Base-by-base conservation (phyloP, 495 filamentous ascomycete species). In the Tirmania nivea region DNA sequence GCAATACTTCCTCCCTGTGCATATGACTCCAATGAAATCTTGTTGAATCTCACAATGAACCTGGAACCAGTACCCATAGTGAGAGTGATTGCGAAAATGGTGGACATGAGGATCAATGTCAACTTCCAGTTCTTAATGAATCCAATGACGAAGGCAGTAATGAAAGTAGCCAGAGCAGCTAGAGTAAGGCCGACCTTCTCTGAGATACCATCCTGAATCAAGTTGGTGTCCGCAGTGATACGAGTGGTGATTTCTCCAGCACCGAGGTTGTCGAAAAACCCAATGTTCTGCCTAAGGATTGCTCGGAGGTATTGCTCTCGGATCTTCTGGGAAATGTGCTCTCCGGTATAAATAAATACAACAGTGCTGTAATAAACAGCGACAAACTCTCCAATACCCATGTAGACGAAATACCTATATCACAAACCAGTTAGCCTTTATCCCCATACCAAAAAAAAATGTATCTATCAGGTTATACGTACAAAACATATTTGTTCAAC, bases 331-430 rank as follows among this genome's bases (percentile, higher is more conserved):
- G 82, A 80, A 61, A 89, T 75, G 59, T 92, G 82, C 65, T 96
- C 90, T 54, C 89, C 90, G 0, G 83, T 84, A 63, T 95, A 94
- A 60, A 94, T 92, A 69, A 90, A 95, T 4, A 83, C 84, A 20
- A 89, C 79, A 1, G 86, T 94, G 19, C 78, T 74, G 53, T 88
- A 67, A 62, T 94, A 95, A 49, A 86, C 72, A 0, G 78, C 80
- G 31, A 84, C 67, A 55, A 94, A 93, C 62, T 93, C 84, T 51
- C 70, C 87, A 52, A 96, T 80, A 25, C 78, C 90, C 42, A 96
- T 75, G 63, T 94, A 95, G 11, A 96, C 69, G 53, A 94, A 94
- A 62, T 94, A 95, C 9, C 62, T 64, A 19, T 50, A 37, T 19
- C 12, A 12, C 14, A 11, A 6, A 20, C 5, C 16, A 25, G 20